Evolutionary conservation across 2,329 filamentous ascomycete genomes (phyloP).

Genomic region (Purpureocillium lavendulum): DNA sequence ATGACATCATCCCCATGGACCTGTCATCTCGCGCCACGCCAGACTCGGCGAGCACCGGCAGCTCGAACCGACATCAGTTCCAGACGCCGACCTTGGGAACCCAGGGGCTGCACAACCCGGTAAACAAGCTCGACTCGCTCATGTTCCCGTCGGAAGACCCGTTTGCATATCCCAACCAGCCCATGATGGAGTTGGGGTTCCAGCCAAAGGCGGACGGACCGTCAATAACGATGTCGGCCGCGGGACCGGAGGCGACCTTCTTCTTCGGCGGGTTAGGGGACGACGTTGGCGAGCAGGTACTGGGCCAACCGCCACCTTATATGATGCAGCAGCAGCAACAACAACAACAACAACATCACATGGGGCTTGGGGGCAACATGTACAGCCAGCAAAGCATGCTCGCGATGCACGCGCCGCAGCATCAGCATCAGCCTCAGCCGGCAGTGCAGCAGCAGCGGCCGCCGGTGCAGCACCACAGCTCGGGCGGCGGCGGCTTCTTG

Average conservation of each 20-base stretch:
- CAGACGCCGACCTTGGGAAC: slow-evolving; percentile 21
- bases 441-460: slow-evolving; percentile 9
- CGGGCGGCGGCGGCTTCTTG: slow-evolving; percentile 16
- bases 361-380: slow-evolving; percentile 32
- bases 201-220: slow-evolving; percentile 24
- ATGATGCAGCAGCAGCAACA: slow-evolving; percentile 46
- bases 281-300: slow-evolving; percentile 65
- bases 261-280: slow-evolving; percentile 48
- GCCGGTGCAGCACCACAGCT: slow-evolving; percentile 11
- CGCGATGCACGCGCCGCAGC: slow-evolving; percentile 22
- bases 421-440: slow-evolving; percentile 8
- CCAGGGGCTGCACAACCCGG: slow-evolving; percentile 28
- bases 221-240: slow-evolving; percentile 21
- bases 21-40: slow-evolving; percentile 33
- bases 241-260: slow-evolving; percentile 31
- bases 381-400: slow-evolving; percentile 35
- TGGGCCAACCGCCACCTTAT: slow-evolving; percentile 64
- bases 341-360: slow-evolving; percentile 31
- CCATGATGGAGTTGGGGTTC: slow-evolving; percentile 52
- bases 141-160: slow-evolving; percentile 77
- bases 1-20: slow-evolving; percentile 37
- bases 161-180: slow-evolving; percentile 71
- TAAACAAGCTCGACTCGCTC: slow-evolving; percentile 66
- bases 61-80: slow-evolving; percentile 26
- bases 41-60: slow-evolving; percentile 33